Conservation (phyloP, 2,329 filamentous ascomycete genomes). For the Fusarium buharicum region DNA sequence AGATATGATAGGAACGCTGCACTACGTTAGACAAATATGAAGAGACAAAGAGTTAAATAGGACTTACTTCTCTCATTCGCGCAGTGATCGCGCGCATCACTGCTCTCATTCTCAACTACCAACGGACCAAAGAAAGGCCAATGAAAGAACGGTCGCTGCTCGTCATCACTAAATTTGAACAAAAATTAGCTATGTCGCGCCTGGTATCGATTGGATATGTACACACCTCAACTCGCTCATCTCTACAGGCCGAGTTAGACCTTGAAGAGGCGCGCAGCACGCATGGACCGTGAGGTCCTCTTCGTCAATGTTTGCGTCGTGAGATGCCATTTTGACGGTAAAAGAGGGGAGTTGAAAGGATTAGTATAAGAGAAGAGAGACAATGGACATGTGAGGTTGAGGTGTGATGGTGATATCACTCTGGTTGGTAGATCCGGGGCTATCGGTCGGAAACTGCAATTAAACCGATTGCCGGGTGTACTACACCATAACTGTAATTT, state of each 20-base stretch:
- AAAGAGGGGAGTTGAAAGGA: neutral
- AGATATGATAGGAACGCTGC: slow-evolving; percentile 88
- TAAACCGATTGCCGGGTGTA: slow-evolving; percentile 27
- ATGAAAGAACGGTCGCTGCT: slow-evolving; percentile 23
- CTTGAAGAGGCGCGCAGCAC: slow-evolving; percentile 55
- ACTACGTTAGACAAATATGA: neutral
- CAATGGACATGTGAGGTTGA: slow-evolving; percentile 19
- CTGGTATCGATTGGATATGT: neutral
- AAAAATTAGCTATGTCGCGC: neutral
- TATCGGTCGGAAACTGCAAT: slow-evolving; percentile 27
- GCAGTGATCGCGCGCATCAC: slow-evolving; percentile 80
- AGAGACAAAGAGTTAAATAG: neutral
- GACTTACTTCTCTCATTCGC: slow-evolving; percentile 77
- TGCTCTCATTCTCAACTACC: slow-evolving; percentile 78
- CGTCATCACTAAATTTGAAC: neutral
- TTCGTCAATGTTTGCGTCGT: slow-evolving; percentile 42
- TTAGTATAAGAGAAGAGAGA: neutral
- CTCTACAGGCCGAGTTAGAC: slow-evolving; percentile 57
- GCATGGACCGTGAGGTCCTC: slow-evolving; percentile 49
- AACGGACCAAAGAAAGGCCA: slow-evolving; percentile 73
- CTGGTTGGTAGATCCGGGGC: slow-evolving; percentile 26
- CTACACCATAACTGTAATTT: no score
- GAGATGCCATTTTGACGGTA: slow-evolving; percentile 29
- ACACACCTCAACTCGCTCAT: slow-evolving; percentile 55
- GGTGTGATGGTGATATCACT: slow-evolving; percentile 6